These are phyloP conservation scores for Colletotrichum incanum DNA, from an alignment of 2,329 filamentous ascomycete genomes.

Conservation along the genomic window DNA sequence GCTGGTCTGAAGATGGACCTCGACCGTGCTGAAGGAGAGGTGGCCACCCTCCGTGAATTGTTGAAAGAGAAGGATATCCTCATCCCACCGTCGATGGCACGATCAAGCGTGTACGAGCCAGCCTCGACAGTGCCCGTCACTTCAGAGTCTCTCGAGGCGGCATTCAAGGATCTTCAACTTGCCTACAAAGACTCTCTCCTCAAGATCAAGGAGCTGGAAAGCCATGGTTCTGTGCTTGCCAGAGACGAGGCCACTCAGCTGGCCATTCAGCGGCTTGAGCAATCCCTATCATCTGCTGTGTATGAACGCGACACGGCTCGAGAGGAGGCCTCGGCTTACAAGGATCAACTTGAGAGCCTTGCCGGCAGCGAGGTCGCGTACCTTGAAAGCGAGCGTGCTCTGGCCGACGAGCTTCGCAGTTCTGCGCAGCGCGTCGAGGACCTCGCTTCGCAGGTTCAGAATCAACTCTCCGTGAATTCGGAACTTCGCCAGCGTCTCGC, in stretches of 20 bases:
- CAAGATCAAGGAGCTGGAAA: constrained; percentile 77
- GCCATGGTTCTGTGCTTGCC: constrained; percentile 54
- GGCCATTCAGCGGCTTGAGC: constrained; percentile 77
- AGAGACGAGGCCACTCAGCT: constrained; percentile 73
- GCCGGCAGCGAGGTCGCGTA: constrained; percentile 70
- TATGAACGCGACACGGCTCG: constrained; percentile 81
- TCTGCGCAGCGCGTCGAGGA: constrained; percentile 85
- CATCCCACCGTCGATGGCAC: constrained; percentile 73
- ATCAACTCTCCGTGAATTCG: constrained; percentile 85
- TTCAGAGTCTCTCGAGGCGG: constrained; percentile 80
- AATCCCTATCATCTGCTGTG: constrained; percentile 78
- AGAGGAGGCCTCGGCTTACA: constrained; percentile 75
- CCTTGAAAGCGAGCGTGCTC: constrained; percentile 72
- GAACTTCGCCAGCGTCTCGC: constrained; percentile 82
- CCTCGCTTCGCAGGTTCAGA: constrained; percentile 83
- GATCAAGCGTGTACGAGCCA: constrained; percentile 52
- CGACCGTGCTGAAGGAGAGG: constrained; percentile 95
- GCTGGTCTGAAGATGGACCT: constrained; percentile 95
- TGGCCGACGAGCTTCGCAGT: constrained; percentile 79
- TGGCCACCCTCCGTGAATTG: constrained; percentile 83
- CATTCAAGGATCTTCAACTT: constrained; percentile 83
- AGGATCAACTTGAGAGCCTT: constrained; percentile 72
- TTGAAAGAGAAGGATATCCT: constrained; percentile 88
- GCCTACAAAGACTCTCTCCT: constrained; percentile 77
- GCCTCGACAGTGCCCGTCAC: constrained; percentile 65